Conservation (phyloP, 257 asterid genomes). For the Capsicum baccatum region DNA sequence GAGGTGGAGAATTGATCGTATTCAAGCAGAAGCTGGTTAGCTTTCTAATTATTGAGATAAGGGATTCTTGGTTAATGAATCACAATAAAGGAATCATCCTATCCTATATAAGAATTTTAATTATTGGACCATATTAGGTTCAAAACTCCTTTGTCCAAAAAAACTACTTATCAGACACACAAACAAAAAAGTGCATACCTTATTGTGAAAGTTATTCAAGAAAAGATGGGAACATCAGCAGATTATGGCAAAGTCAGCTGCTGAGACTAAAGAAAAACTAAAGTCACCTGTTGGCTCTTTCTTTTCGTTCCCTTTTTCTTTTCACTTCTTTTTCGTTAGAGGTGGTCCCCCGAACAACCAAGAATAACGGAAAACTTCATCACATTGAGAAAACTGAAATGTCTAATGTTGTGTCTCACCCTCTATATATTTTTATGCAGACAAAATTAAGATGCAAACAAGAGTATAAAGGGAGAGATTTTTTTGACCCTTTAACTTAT, state of each 20-base stretch:
- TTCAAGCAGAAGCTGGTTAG: neutral
- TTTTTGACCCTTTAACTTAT: neutral
- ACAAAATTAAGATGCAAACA: constrained; percentile 9
- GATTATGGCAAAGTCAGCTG: neutral
- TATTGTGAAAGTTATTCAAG: neutral
- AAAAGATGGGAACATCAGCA: neutral
- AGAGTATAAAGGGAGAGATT: neutral
- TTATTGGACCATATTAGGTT: neutral
- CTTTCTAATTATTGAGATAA: neutral
- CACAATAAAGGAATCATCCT: neutral
- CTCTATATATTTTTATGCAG: neutral
- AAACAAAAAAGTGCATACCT: neutral
- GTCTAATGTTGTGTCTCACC: neutral
- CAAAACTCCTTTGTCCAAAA: neutral
- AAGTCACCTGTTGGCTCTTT: neutral
- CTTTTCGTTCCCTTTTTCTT: neutral
- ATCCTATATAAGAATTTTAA: neutral
- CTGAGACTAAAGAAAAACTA: neutral
- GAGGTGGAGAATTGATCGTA: neutral
- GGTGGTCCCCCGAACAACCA: neutral
- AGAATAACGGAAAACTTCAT: neutral
- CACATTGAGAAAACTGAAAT: constrained; percentile 2
- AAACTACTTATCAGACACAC: neutral
- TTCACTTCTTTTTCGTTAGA: neutral
- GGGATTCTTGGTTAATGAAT: neutral